These are phyloP conservation scores for Anthracocystis panici-leucophaei DNA, from an alignment of 1,284 basidiomycete species.

Conservation along the genomic window DNA sequence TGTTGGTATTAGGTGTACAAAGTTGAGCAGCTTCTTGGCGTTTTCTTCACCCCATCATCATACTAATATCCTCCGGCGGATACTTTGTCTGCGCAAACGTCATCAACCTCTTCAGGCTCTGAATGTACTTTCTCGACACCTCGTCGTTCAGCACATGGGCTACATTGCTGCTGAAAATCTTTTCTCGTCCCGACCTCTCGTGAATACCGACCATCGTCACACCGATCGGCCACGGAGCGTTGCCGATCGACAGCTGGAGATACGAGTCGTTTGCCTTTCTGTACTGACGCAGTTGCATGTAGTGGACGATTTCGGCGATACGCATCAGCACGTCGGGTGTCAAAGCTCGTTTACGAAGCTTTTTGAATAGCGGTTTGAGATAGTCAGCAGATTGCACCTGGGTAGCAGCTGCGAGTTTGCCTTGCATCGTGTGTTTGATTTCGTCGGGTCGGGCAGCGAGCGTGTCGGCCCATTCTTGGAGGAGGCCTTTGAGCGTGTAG, in stretches of 20 bases:
- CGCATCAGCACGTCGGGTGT: slow-evolving; percentile 86
- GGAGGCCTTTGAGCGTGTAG: slow-evolving; percentile 86
- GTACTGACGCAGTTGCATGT: slow-evolving; percentile 95
- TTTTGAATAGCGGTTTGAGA: slow-evolving; percentile 94
- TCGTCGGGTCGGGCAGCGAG: slow-evolving; percentile 86
- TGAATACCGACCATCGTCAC: slow-evolving; percentile 99
- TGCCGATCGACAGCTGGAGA: slow-evolving; percentile 94
- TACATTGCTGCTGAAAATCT: slow-evolving; percentile 95
- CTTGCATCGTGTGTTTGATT: slow-evolving; percentile 86
- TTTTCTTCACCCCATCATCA: slow-evolving; percentile 59
- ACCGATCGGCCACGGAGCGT: slow-evolving; percentile 99
- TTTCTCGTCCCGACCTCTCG: slow-evolving; percentile 94
- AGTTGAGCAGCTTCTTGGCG: no score
- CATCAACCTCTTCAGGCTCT: slow-evolving; percentile 87
- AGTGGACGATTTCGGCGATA: slow-evolving; percentile 93
- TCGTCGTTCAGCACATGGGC: slow-evolving; percentile 99
- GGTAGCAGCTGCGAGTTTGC: slow-evolving; percentile 92
- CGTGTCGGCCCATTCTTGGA: slow-evolving; percentile 95
- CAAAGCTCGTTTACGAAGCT: slow-evolving; percentile 84
- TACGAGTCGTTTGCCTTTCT: slow-evolving; percentile 96
- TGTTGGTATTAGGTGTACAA: background rate
- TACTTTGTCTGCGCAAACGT: slow-evolving; percentile 62
- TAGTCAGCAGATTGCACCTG: slow-evolving; percentile 96
- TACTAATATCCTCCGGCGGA: slow-evolving; percentile 54
- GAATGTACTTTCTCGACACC: slow-evolving; percentile 98